Conservation (phyloP, 2,329 filamentous ascomycete species). For the Neoarthrinium moseri region DNA sequence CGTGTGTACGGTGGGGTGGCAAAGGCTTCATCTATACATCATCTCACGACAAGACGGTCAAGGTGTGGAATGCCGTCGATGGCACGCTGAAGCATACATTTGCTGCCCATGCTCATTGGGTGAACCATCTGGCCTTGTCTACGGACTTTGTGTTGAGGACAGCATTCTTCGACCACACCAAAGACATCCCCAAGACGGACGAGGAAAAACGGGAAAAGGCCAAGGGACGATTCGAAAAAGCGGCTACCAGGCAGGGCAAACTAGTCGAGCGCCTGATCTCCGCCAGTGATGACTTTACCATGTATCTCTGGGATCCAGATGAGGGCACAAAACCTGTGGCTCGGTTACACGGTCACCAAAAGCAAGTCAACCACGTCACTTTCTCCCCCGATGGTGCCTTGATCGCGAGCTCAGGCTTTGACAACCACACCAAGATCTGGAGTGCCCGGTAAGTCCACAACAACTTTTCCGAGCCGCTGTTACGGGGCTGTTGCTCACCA, state of each 20-base stretch:
- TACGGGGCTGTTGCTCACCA: neutral
- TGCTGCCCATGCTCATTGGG: conserved; percentile 84
- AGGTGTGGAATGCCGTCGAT: conserved; percentile 80
- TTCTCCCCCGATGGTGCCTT: conserved; percentile 88
- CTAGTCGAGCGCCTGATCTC: conserved; percentile 84
- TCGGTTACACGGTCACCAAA: conserved; percentile 91
- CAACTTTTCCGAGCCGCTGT: neutral
- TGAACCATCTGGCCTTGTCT: conserved; percentile 91
- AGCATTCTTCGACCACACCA: conserved; percentile 80
- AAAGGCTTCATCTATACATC: conserved; percentile 78
- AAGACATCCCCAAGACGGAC: conserved; percentile 62
- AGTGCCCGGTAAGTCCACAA: conserved; percentile 58
- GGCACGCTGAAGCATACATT: conserved; percentile 81
- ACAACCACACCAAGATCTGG: conserved; percentile 95
- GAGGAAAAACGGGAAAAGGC: conserved; percentile 75
- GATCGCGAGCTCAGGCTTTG: conserved; percentile 86
- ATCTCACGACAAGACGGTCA: conserved; percentile 89
- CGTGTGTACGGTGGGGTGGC: conserved; percentile 94
- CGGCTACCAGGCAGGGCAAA: conserved; percentile 72
- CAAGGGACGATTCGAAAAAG: conserved; percentile 80
- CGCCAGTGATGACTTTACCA: conserved; percentile 92
- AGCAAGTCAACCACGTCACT: conserved; percentile 85
- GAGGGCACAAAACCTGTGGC: conserved; percentile 78
- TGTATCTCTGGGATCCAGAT: conserved; percentile 91
- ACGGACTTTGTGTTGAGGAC: conserved; percentile 89